A percentile compares a stretch with the other conserved stretches of the same genome.
Conservation (phyloP, 805 yeast genomes). For the Candida cerambycidarum region DNA sequence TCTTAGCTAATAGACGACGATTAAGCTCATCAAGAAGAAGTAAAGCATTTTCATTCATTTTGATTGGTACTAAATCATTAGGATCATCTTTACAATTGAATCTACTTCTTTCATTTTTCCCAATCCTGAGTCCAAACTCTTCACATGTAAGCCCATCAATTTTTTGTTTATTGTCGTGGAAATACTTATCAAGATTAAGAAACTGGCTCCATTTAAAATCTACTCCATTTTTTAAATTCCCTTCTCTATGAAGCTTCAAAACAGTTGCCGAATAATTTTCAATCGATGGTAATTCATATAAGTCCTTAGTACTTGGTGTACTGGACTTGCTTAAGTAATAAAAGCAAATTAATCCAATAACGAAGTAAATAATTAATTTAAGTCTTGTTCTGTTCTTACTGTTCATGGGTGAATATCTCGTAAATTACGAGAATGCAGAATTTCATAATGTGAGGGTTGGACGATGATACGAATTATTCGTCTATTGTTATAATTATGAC, state of each 20-base stretch:
- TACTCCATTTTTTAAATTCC: conserved; percentile 1
- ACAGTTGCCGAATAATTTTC: conserved; percentile 13
- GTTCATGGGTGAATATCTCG: conserved; percentile 5
- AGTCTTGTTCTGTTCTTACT: neutral
- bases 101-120: conserved; percentile 11
- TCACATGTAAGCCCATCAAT: conserved; percentile 13
- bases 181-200: conserved; percentile 11
- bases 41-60: conserved; percentile 13
- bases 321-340: neutral
- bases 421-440: conserved; percentile 2
- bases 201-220: conserved; percentile 16
- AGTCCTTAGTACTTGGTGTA: neutral
- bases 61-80: conserved; percentile 10
- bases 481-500: too few relatives aligned
- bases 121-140: conserved; percentile 13
- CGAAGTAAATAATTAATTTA: neutral
- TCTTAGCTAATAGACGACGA: conserved; percentile 13
- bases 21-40: conserved; percentile 10
- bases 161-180: conserved; percentile 5
- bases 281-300: conserved; percentile 3
- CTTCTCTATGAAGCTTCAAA: conserved; percentile 4
- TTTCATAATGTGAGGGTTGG: neutral
- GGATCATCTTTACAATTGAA: conserved; percentile 17
- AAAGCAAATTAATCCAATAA: neutral
- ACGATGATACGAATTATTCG: too few relatives aligned